Conservation (phyloP, 2,329 filamentous ascomycete genomes). For the Penicillium expansum region DNA sequence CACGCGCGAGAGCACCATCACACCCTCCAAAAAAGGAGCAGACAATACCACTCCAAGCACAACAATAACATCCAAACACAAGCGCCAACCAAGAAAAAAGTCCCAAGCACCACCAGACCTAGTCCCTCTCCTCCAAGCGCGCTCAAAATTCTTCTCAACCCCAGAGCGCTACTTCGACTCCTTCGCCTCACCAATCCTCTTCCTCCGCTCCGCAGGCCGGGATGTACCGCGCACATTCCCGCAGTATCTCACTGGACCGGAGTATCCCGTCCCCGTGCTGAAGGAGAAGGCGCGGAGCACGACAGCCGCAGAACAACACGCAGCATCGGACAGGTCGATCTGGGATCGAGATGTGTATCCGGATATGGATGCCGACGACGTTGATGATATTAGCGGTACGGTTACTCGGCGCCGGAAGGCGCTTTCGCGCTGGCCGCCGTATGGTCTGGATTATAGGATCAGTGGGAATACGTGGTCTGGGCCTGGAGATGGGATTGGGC, state of each 20-base stretch:
- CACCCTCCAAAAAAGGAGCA: neutral
- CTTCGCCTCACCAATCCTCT: constrained; percentile 44
- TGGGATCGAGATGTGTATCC: constrained; percentile 14
- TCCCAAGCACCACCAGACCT: constrained; percentile 31
- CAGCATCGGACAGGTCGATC: neutral
- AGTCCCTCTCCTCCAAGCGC: constrained; percentile 35
- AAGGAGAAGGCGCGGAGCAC: constrained; percentile 8
- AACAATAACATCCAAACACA: neutral
- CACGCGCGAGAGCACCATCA: neutral
- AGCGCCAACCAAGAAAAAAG: constrained; percentile 10
- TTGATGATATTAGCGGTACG: neutral
- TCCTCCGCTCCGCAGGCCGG: constrained; percentile 42
- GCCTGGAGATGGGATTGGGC: constrained; percentile 16
- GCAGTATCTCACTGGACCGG: constrained; percentile 33
- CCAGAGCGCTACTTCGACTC: constrained; percentile 44
- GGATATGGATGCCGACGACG: constrained; percentile 1
- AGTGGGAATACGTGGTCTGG: constrained; percentile 19
- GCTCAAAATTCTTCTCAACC: constrained; percentile 36
- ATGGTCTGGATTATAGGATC: constrained; percentile 36
- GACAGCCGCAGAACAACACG: neutral
- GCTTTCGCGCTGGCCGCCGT: constrained; percentile 41
- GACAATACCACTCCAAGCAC: neutral
- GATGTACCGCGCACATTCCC: constrained; percentile 38
- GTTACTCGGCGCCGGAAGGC: constrained; percentile 35
- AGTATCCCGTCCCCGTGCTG: constrained; percentile 35